A percentile compares a stretch with the other conserved stretches of the same genome.
phyloP scores from a whole-genome alignment of 176 grass and related monocot species.

The Hsuehochloa calcarea region DNA sequence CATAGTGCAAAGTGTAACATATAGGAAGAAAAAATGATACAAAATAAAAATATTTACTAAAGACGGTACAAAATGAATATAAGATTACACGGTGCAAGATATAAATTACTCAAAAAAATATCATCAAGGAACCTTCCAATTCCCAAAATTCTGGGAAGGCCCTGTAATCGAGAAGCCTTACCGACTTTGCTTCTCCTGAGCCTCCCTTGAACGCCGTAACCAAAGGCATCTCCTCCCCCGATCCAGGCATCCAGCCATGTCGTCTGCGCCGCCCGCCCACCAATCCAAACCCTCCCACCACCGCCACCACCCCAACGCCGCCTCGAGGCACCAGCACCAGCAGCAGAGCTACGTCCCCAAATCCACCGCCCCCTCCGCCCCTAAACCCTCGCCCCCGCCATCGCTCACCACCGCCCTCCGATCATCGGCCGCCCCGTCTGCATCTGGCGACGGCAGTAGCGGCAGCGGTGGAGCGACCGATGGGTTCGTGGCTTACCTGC shows the following conservation, averaged over 20 bases:
- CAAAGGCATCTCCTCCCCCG: conserved; percentile 18
- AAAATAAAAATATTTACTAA: too few species aligned
- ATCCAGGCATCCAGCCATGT: conserved; percentile 62
- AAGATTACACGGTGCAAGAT: too few species aligned
- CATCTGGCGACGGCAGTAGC: conserved; percentile 28
- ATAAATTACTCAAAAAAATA: neutral
- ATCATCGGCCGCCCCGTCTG: conserved; percentile 45
- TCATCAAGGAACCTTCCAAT: neutral
- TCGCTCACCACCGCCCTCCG: conserved; percentile 61
- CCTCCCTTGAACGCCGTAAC: neutral
- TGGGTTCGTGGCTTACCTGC: conserved; percentile 72
- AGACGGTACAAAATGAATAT: too few species aligned
- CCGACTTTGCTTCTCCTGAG: neutral
- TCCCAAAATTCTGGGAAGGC: neutral
- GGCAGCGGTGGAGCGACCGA: neutral
- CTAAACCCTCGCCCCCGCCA: conserved; percentile 45
- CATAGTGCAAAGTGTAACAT: too few species aligned
- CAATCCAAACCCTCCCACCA: conserved; percentile 45
- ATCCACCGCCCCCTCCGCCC: conserved; percentile 32
- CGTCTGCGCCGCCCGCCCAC: conserved; percentile 35
- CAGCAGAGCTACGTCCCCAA: conserved; percentile 61
- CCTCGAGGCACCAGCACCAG: conserved; percentile 29
- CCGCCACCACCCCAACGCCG: conserved; percentile 38
- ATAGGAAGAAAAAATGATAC: too few species aligned
- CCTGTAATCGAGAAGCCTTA: conserved; percentile 1